Base-by-base conservation (phyloP, 257 asterid genomes). In the Plantago ovata region DNA sequence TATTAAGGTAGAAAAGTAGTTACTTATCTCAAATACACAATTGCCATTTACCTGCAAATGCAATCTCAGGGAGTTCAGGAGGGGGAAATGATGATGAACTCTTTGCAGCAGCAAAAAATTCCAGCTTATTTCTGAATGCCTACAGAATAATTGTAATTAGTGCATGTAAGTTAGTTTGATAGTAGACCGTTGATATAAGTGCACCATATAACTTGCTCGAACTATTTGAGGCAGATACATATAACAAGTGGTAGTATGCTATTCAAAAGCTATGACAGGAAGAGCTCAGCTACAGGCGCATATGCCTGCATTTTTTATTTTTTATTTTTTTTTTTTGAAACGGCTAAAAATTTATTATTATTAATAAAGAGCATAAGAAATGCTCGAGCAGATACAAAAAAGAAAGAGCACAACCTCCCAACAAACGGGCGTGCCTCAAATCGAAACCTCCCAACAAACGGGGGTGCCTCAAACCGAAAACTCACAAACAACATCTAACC, bases 51-150 rank as follows among this genome's bases (percentile, higher is more conserved):
- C 99, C 99, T 76, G 99, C 99, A 81, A 93, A 93, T 46, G 99
- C 99, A 76, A 93, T 86, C 85, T 93, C 97, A 33, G 96, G 94
- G 72, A 84, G 95, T 38, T 89, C 96, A 55, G 86, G 92, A 63
- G 87, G 61, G 24, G 97, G 99, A 40, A 93, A 84, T 49, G 99
- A 89, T n/a, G 94, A 89, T 11, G 96, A 82, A 65, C 77, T 47
- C 81, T 93, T 93, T 46, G 99, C 99, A 68, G 99, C 97, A 59
- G 99, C 99, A 61, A 79, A 86, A 81, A 89, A 93, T 60, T 73
- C 85, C 77, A 93, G 62, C 67, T 78, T 84, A 66, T 89, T 93
- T 79, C 95, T 83, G 80, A 93, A 89, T 49, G 72, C 89, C 99
- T 93, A 75, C 51, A 79, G 45, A 42, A 61, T 56, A 64, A 67